These are phyloP conservation scores for Aegilops longissima DNA, from an alignment of 176 grass and related monocot species.

Conservation along the genomic window DNA sequence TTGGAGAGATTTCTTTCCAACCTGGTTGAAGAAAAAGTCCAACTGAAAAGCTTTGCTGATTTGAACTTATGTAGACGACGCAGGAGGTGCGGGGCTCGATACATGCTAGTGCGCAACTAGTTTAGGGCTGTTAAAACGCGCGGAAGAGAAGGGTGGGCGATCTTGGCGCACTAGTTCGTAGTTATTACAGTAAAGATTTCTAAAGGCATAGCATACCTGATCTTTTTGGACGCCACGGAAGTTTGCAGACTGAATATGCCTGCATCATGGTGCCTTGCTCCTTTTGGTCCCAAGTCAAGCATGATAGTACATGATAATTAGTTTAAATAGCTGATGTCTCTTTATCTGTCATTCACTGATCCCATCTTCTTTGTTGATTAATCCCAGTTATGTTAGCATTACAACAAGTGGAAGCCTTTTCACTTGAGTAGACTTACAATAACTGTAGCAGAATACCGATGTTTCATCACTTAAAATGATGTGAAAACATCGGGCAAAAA, in stretches of 20 bases:
- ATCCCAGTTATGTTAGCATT: constrained; percentile 41
- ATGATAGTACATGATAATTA: constrained; percentile 22
- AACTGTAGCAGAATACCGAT: constrained; percentile 35
- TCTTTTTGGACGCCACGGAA: constrained; percentile 27
- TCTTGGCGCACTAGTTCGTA: constrained; percentile 42
- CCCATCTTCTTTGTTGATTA: constrained; percentile 46
- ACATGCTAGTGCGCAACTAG: constrained; percentile 1
- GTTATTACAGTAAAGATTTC: constrained; percentile 29
- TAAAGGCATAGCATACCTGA: constrained; percentile 25
- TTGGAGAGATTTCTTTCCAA: constrained; percentile 63
- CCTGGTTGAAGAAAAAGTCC: constrained; percentile 43
- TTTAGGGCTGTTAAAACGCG: constrained; percentile 40
- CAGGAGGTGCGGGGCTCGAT: constrained; percentile 32
- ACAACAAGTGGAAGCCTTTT: constrained; percentile 46
- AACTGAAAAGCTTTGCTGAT: constrained; percentile 39
- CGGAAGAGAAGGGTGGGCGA: constrained; percentile 19
- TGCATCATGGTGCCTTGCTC: constrained; percentile 11
- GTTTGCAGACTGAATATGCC: constrained; percentile 10
- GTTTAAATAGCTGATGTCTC: background rate
- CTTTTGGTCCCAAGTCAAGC: constrained; percentile 39
- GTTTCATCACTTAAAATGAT: constrained; percentile 41
- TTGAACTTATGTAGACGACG: constrained; percentile 43
- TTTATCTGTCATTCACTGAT: constrained; percentile 7
- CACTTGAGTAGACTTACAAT: constrained; percentile 35
- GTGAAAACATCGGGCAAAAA: constrained; percentile 27